These are phyloP conservation scores for Aspergillus indologenus DNA, from an alignment of 495 filamentous ascomycete genomes.

Conservation along the genomic window DNA sequence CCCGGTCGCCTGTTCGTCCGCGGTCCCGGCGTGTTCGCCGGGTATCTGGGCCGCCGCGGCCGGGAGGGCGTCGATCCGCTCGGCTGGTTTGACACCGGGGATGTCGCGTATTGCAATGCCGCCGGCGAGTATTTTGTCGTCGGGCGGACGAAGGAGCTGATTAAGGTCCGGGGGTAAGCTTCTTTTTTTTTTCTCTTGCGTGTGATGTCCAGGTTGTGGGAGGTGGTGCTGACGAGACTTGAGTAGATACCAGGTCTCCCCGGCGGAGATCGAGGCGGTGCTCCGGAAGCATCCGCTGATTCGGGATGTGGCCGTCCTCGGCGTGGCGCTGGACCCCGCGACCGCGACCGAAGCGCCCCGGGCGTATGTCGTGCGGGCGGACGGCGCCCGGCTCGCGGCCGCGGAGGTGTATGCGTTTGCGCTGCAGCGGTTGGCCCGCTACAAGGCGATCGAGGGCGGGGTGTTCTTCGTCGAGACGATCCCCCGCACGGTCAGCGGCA, in stretches of 20 bases:
- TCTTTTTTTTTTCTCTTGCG: not conserved
- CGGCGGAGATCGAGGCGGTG: conserved; percentile 48
- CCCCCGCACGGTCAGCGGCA: not conserved
- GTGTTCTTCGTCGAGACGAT: not conserved
- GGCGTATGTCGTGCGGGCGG: conserved; percentile 9
- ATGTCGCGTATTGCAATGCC: conserved; percentile 31
- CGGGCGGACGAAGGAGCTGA: conserved; percentile 43
- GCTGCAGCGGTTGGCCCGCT: not conserved
- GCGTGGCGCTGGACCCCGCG: conserved; percentile 19
- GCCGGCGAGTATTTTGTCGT: conserved; percentile 40
- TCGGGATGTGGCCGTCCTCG: conserved; percentile 44
- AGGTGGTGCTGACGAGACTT: not conserved
- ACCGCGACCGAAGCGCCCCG: conserved; percentile 10
- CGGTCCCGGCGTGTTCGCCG: conserved; percentile 36
- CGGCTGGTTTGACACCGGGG: conserved; percentile 47
- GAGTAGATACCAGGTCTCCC: conserved; percentile 45
- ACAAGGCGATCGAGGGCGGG: not conserved
- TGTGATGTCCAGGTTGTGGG: not conserved
- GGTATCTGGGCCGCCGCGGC: conserved; percentile 44
- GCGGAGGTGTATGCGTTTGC: not conserved
- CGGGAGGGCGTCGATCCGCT: conserved; percentile 32
- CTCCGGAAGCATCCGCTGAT: conserved; percentile 38
- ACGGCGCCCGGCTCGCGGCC: not conserved
- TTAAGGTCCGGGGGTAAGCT: conserved; percentile 26
- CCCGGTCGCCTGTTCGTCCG: conserved; percentile 29